Percentiles rank a stretch among this genome's conserved stretches.
phyloP scores from a whole-genome alignment of 345 rosid genomes.

The Eucalyptus viminalis region DNA sequence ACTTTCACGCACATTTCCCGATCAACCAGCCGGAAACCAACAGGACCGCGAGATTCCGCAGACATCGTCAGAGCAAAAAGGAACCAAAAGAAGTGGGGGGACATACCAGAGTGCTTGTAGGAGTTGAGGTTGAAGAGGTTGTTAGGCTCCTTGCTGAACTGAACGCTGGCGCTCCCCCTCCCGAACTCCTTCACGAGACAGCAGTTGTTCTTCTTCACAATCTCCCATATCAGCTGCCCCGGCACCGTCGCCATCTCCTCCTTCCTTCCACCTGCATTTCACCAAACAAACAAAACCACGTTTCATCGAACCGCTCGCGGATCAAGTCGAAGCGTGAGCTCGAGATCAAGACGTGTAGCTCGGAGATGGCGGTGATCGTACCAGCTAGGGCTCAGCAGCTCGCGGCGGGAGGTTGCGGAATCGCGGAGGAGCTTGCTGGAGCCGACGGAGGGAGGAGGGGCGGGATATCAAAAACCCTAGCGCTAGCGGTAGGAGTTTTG shows the following conservation, averaged over 20 bases:
- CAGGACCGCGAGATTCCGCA: not conserved
- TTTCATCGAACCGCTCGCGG: not conserved
- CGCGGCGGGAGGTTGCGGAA: not conserved
- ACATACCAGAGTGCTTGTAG: slow-evolving; percentile 43
- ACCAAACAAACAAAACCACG: not conserved
- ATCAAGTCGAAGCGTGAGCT: not conserved
- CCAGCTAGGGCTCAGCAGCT: not conserved
- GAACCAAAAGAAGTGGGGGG: not conserved
- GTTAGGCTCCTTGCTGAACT: slow-evolving; percentile 46
- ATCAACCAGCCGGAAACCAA: not conserved
- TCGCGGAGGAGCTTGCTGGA: not conserved
- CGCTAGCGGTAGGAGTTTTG: not conserved
- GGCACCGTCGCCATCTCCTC: slow-evolving; percentile 36
- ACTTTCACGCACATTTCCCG: not conserved
- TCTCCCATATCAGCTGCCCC: slow-evolving; percentile 45
- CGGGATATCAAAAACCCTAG: not conserved
- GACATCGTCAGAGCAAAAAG: not conserved
- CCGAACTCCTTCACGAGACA: slow-evolving; percentile 38
- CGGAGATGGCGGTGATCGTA: not conserved
- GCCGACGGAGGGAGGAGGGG: not conserved
- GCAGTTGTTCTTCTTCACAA: slow-evolving; percentile 36
- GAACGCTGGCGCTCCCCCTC: slow-evolving; percentile 24
- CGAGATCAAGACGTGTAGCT: not conserved
- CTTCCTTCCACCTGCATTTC: not conserved
- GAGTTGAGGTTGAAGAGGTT: slow-evolving; percentile 46